phyloP scores from a whole-genome alignment of 495 filamentous ascomycete species.

The Neurospora hispaniola region DNA sequence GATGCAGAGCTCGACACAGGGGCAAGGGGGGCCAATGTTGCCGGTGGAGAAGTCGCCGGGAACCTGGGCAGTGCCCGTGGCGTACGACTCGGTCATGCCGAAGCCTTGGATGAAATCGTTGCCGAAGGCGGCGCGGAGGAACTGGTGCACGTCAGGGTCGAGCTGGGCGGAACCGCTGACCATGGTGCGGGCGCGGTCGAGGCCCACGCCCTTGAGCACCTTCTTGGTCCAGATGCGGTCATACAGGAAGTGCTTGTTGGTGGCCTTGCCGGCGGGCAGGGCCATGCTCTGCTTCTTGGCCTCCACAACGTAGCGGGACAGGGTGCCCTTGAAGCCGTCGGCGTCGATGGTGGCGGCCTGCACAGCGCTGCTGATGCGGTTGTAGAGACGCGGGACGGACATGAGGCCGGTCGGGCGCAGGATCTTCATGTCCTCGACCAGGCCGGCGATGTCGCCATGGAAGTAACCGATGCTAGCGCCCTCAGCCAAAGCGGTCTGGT shows the following conservation, averaged over 20 bases:
- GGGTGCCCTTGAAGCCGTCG: slow-evolving; percentile 67
- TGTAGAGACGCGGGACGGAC: slow-evolving; percentile 87
- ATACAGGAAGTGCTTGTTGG: slow-evolving; percentile 76
- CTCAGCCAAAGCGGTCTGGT: slow-evolving; percentile 62
- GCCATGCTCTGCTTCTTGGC: slow-evolving; percentile 73
- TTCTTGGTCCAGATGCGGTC: slow-evolving; percentile 92
- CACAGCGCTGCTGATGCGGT: slow-evolving; percentile 77
- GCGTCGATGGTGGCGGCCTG: slow-evolving; percentile 67
- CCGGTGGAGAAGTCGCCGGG: slow-evolving; percentile 60
- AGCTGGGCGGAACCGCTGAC: slow-evolving; percentile 85
- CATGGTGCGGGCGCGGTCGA: slow-evolving; percentile 64
- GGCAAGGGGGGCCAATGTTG: slow-evolving; percentile 67
- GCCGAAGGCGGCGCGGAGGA: slow-evolving; percentile 73
- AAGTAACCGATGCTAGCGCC: slow-evolving; percentile 84
- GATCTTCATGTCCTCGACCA: slow-evolving; percentile 86
- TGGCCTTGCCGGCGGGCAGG: slow-evolving; percentile 54
- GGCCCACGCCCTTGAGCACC: slow-evolving; percentile 67
- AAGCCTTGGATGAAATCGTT: slow-evolving; percentile 83
- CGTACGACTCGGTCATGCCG: slow-evolving; percentile 93
- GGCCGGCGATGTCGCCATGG: slow-evolving; percentile 78
- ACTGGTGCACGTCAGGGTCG: slow-evolving; percentile 76
- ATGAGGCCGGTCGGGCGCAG: slow-evolving; percentile 74
- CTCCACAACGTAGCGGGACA: slow-evolving; percentile 70
- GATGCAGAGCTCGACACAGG: slow-evolving; percentile 66
- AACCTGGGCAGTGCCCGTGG: slow-evolving; percentile 58